Evolutionary conservation across 768 basidiomycete genomes (phyloP), one percentile per base, ranked within the genome.

Genomic region (Termitomyces sp.): DNA sequence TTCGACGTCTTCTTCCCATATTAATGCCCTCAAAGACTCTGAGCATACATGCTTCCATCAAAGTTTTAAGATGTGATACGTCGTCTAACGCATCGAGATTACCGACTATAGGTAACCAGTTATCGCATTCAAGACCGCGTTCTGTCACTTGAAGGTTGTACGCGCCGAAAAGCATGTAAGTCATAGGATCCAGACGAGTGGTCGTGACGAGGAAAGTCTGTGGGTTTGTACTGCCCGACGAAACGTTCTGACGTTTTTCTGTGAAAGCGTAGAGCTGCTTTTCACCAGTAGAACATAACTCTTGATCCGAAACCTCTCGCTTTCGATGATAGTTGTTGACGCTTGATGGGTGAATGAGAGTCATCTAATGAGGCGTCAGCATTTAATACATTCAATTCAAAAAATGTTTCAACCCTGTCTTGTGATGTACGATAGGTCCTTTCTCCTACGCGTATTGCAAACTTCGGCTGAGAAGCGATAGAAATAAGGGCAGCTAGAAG

Each of bases 151-250:
- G 72, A 30, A 94, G 79, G 49, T 85, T 80, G 68, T 91, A 84
- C 0, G 93, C 94, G 6, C 94, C 95, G 63, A 98, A 96, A 11
- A 98, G 77, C 69, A 96, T 79, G 68, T 94, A 96, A 5, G 87
- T 87, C 78, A 98, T 77, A 9, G 90, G 89, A 66, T 96, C 93
- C 25, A 98, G 73, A 44, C 86, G 85, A 0, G 92, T 94, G 12
- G 92, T 94, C 34, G 80, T 84, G 48, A 93, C 80, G 21, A 96
- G 76, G 68, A 79, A 88, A 49, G 82, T 92, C 64, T 86, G 83
- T 3, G 86, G 73, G 16, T 68, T 61, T 19, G 72, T 67, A 25
- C 77, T 70, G 10, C 74, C 74, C 12, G 66, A 67, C 21, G 82
- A 81, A 37, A 89, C 74, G 62, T 93, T 94, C 63, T 86, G 84